Evolutionary conservation across 352 stramenopile genomes (phyloP).

Genomic region (Pythium graminicola): DNA sequence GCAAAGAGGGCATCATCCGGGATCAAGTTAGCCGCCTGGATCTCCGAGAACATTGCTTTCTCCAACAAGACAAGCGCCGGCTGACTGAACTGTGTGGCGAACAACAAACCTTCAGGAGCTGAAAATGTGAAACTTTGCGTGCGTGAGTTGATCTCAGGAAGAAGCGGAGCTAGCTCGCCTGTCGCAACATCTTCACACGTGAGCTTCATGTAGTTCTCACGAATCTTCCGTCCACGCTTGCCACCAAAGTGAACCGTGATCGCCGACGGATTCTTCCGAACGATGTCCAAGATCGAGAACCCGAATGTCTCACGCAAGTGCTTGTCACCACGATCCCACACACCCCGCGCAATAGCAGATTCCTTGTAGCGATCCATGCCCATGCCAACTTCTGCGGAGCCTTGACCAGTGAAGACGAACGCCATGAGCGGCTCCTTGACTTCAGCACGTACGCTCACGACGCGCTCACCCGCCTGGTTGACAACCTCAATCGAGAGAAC

Average conservation of each 20-base stretch:
- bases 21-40: constrained; percentile 61
- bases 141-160: constrained; percentile 74
- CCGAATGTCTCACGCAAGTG: constrained; percentile 73
- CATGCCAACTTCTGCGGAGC: constrained; percentile 77
- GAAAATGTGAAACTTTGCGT: constrained; percentile 85
- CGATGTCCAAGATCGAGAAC: constrained; percentile 86
- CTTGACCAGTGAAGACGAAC: constrained; percentile 86
- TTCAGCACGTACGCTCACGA: constrained; percentile 60
- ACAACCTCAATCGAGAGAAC: constrained; percentile 70
- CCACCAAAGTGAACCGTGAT: constrained; percentile 86
- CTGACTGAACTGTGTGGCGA: constrained; percentile 84
- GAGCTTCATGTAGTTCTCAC: constrained; percentile 82
- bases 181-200: constrained; percentile 52
- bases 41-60: constrained; percentile 82
- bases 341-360: constrained; percentile 54
- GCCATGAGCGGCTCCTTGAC: constrained; percentile 65
- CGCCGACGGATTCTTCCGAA: constrained; percentile 75
- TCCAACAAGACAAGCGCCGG: constrained; percentile 76
- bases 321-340: constrained; percentile 75
- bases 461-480: constrained; percentile 60
- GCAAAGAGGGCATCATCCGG: constrained; percentile 71
- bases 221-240: constrained; percentile 67
- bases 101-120: constrained; percentile 62
- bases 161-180: constrained; percentile 45
- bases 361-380: constrained; percentile 85